phyloP scores from a whole-genome alignment of 805 yeast species.

The Candida boidinii region DNA sequence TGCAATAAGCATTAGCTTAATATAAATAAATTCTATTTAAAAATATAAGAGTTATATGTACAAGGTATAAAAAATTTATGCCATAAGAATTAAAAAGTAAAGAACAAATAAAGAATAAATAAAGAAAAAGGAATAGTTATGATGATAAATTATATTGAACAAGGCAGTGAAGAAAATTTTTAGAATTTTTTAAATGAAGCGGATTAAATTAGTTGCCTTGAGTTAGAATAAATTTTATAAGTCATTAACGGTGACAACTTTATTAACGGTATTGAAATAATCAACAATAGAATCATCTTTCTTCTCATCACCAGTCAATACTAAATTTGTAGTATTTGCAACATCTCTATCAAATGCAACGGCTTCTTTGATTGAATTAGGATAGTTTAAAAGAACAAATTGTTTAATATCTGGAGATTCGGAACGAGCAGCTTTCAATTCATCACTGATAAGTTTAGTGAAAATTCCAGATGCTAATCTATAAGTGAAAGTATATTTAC shows the following conservation, averaged over 20 bases:
- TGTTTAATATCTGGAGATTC: constrained; percentile 30
- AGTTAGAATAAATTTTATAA: constrained; percentile 6
- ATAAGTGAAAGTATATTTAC: constrained; percentile 21
- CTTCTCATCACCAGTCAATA: constrained; percentile 19
- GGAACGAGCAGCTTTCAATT: constrained; percentile 15
- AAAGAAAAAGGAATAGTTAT: no score
- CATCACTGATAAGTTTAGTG: constrained; percentile 39
- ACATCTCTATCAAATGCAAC: constrained; percentile 67
- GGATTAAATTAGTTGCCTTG: neutral
- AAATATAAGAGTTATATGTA: no score
- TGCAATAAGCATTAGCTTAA: no score
- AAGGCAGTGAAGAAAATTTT: no score
- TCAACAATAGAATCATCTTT: constrained; percentile 44
- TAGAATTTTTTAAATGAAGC: no score
- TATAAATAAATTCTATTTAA: no score
- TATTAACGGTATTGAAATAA: constrained; percentile 61
- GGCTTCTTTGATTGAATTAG: constrained; percentile 56
- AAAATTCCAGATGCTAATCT: constrained; percentile 34
- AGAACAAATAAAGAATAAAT: no score
- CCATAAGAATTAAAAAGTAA: no score
- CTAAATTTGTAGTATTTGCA: constrained; percentile 35
- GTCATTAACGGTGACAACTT: constrained; percentile 24
- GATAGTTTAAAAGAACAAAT: constrained; percentile 49
- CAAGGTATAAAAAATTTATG: no score
- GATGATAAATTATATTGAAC: no score